These are phyloP conservation scores for Phytophthora crassamura DNA, from an alignment of 352 stramenopile species.

Conservation along the genomic window DNA sequence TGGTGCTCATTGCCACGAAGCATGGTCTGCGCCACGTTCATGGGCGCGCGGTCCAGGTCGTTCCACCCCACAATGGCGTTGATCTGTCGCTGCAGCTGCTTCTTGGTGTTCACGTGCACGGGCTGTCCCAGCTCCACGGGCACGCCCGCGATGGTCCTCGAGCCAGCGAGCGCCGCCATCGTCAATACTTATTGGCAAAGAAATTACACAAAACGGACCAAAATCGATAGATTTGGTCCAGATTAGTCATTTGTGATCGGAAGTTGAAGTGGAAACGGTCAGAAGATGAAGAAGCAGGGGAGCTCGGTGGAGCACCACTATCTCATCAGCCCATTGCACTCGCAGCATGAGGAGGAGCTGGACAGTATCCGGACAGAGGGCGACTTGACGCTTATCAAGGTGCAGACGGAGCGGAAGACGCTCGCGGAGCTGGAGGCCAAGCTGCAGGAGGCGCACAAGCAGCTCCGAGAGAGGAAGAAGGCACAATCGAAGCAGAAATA, in stretches of 20 bases:
- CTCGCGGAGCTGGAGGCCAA: slow-evolving; percentile 81
- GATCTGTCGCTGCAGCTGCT: slow-evolving; percentile 84
- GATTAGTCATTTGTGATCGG: too few relatives aligned
- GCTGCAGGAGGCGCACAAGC: slow-evolving; percentile 85
- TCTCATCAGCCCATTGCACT: slow-evolving; percentile 18
- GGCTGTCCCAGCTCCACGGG: slow-evolving; percentile 70
- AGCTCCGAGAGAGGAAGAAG: slow-evolving; percentile 91
- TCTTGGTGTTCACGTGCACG: slow-evolving; percentile 76
- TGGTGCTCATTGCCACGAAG: slow-evolving; percentile 77
- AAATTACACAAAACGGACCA: too few relatives aligned
- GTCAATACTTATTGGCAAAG: not conserved
- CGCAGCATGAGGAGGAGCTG: slow-evolving; percentile 78
- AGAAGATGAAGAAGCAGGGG: slow-evolving; percentile 17
- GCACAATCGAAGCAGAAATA: slow-evolving; percentile 42
- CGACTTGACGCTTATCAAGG: slow-evolving; percentile 66
- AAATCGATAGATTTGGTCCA: too few relatives aligned
- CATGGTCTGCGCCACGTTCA: slow-evolving; percentile 77
- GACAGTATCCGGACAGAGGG: slow-evolving; percentile 86
- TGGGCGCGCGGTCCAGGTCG: slow-evolving; percentile 74
- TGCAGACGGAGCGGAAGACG: slow-evolving; percentile 91
- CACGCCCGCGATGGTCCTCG: slow-evolving; percentile 53
- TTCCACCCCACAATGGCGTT: slow-evolving; percentile 85
- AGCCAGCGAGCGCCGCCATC: slow-evolving; percentile 16
- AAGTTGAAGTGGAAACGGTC: not conserved
- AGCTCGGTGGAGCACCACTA: slow-evolving; percentile 7